Evolutionary conservation across 371 early-diverging fungal genomes (phyloP).

Genomic region (Dentiscutata heterogama): DNA sequence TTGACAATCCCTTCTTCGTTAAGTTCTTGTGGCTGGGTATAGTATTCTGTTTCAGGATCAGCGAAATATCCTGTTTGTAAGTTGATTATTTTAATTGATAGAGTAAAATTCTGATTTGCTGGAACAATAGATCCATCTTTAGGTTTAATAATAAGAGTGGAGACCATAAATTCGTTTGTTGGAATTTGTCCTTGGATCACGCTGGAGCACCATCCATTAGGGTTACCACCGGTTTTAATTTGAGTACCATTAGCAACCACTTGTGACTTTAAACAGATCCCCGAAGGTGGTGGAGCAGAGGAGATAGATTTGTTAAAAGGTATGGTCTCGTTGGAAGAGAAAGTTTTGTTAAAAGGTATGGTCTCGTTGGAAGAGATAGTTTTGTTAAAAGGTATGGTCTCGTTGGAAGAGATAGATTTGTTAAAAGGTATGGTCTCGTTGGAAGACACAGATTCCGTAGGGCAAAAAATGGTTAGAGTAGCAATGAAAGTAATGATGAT

Average conservation of each 20-base stretch:
- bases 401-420: neutral
- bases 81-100: neutral
- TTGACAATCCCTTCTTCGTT: neutral
- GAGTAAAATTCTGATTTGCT: slow-evolving; percentile 2
- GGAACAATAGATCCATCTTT: neutral
- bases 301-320: neutral
- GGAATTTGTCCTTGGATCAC: slow-evolving; percentile 34
- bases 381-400: too few species aligned
- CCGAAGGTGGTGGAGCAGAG: neutral
- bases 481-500: too few species aligned
- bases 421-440: neutral
- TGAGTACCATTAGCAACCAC: neutral
- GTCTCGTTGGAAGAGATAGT: too few species aligned
- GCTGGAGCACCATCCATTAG: neutral
- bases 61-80: slow-evolving; percentile 20
- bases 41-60: slow-evolving; percentile 27
- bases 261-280: neutral
- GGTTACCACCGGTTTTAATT: neutral
- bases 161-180: neutral
- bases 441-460: too few species aligned
- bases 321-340: too few species aligned
- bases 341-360: too few species aligned
- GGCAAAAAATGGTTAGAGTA: too few species aligned
- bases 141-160: slow-evolving; percentile 28
- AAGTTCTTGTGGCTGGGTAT: neutral